Conservation (phyloP, 495 filamentous ascomycete genomes). For the Sordaria brevicollis region DNA sequence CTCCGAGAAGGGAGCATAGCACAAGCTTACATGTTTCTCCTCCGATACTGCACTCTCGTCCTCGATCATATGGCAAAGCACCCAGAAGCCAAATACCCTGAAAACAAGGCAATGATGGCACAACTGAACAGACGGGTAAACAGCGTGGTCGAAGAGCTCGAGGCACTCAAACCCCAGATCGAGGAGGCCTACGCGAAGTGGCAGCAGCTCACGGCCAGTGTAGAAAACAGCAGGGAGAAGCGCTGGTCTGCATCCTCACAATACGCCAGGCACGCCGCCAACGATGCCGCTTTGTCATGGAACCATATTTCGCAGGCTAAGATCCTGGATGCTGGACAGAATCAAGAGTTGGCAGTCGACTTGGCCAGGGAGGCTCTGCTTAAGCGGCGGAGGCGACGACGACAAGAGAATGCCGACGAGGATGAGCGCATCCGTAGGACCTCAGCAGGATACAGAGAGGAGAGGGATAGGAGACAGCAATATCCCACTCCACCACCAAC, state of each 20-base stretch:
- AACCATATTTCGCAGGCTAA: slow-evolving; percentile 23
- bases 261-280: slow-evolving; percentile 29
- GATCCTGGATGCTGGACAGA: slow-evolving; percentile 55
- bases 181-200: slow-evolving; percentile 25
- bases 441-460: slow-evolving; percentile 51
- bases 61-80: slow-evolving; percentile 50
- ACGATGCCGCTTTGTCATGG: slow-evolving; percentile 38
- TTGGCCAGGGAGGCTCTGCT: slow-evolving; percentile 64
- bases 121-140: slow-evolving; percentile 17
- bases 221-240: slow-evolving; percentile 1
- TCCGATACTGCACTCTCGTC: slow-evolving; percentile 68
- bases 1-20: slow-evolving; percentile 75
- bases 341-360: slow-evolving; percentile 68
- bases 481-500: background rate
- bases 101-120: slow-evolving; percentile 14
- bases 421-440: slow-evolving; percentile 47
- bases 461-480: slow-evolving; percentile 25
- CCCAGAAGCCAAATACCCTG: slow-evolving; percentile 51
- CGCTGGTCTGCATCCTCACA: slow-evolving; percentile 4
- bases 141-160: slow-evolving; percentile 42
- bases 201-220: slow-evolving; percentile 12
- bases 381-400: slow-evolving; percentile 45
- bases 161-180: slow-evolving; percentile 38
- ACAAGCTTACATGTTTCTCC: slow-evolving; percentile 77
- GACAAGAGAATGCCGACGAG: slow-evolving; percentile 29